Base-by-base conservation (phyloP, 2,329 filamentous ascomycete species). In the Pyrenophora graminea region DNA sequence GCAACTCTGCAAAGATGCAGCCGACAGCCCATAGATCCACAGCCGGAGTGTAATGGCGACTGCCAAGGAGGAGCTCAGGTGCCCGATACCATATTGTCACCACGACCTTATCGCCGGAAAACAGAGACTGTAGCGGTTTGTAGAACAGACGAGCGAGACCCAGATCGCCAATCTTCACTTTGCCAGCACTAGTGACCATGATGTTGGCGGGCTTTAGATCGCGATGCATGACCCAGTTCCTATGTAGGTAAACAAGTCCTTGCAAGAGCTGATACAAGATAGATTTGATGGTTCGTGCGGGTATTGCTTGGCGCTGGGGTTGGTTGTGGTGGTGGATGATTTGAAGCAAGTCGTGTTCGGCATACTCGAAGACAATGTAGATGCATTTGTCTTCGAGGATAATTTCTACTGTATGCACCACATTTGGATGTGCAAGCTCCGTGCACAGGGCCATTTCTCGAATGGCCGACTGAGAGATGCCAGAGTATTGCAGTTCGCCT, bases 41-140 rank as follows among this genome's bases (percentile, higher is more conserved):
- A 18, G 94, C 93, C 0, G 94, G 92, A 0, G 94, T 97, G 76
- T 99, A 99, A 73, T 99, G 94, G n/a, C 90, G 84, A 42, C 88
- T 91, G 2, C 94, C 94, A 3, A 99, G 84, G 1, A 99, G 84
- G 3, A 99, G 81, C 73, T 99, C 94, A 0, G 94, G 94, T 0
- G 94, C 94, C 18, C 94, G 90, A 68, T 99, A 99, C 94, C 94
- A 99, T 57, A 99, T 99, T 0, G 94, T 99, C 12, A 99, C 94
- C 45, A 99, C 94, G 2, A 99, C 94, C 72, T 99, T 99, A 64
- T 99, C 94, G 45, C 94, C 94, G 15, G 85, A 89, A 74, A 94
- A 99, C 1, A 99, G 82, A 0, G 90, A 90, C 66, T 96, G 91
- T 1, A 97, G 79, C 0, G 94, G 94, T 69, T 97, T 97, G 76